These are phyloP conservation scores for Nannochloropsis salina DNA, from an alignment of 108 stramenopile genomes.

Conservation along the genomic window DNA sequence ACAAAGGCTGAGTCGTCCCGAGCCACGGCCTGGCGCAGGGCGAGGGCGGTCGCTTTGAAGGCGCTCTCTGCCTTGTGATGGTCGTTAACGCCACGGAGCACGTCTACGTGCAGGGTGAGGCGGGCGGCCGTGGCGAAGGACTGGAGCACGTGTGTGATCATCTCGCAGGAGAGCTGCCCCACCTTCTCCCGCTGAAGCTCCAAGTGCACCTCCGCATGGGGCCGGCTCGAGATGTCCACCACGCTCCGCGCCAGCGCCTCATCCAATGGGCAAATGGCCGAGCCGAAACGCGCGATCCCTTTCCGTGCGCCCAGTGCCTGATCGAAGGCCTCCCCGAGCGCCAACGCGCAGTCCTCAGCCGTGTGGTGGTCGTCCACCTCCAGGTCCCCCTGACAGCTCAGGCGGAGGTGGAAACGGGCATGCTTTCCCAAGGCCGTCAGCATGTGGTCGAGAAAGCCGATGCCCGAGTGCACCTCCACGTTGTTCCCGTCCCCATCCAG, in stretches of 20 bases:
- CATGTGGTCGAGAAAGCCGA: slow-evolving; percentile 72
- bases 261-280: slow-evolving; percentile 55
- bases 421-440: slow-evolving; percentile 61
- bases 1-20: slow-evolving; percentile 50
- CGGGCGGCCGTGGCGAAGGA: slow-evolving; percentile 75
- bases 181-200: slow-evolving; percentile 52
- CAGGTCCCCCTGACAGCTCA: slow-evolving; percentile 74
- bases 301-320: slow-evolving; percentile 45
- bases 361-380: slow-evolving; percentile 96
- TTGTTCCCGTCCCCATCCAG: slow-evolving; percentile 53
- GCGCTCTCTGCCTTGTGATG: slow-evolving; percentile 61
- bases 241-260: slow-evolving; percentile 58
- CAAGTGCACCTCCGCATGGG: slow-evolving; percentile 50
- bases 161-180: slow-evolving; percentile 71
- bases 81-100: slow-evolving; percentile 53
- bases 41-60: slow-evolving; percentile 58
- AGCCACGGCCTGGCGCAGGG: slow-evolving; percentile 48
- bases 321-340: slow-evolving; percentile 76
- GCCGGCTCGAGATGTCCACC: slow-evolving; percentile 57
- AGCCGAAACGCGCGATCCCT: slow-evolving; percentile 55
- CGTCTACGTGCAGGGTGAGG: slow-evolving; percentile 81
- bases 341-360: slow-evolving; percentile 87
- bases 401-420: slow-evolving; percentile 62
- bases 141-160: slow-evolving; percentile 83
- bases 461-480: slow-evolving; percentile 65